Percentiles rank a stretch among this genome's conserved stretches.
Evolutionary conservation across 108 stramenopile species (phyloP).

Genomic region (Cyclostephanos invisitatus): DNA sequence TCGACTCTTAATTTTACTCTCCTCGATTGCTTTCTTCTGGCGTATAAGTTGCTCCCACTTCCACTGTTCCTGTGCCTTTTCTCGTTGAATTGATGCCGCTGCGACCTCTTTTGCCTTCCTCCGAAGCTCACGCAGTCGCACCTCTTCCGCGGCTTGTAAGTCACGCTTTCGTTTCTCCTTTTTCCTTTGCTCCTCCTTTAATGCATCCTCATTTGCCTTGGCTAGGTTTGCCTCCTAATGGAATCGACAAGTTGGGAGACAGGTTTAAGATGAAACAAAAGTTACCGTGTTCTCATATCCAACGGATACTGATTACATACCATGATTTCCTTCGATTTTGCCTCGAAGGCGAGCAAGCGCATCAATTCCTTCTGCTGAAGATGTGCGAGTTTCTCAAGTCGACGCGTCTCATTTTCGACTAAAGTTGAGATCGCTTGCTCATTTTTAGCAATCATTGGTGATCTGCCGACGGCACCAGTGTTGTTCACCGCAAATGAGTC

Average conservation of each 20-base stretch:
- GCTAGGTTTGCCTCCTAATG: neutral
- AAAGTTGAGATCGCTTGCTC: slow-evolving; percentile 6
- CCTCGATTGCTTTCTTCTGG: slow-evolving; percentile 4
- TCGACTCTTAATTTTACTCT: slow-evolving; percentile 20
- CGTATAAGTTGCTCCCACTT: slow-evolving; percentile 28
- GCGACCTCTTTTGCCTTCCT: slow-evolving; percentile 19
- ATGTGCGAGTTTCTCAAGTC: slow-evolving; percentile 35
- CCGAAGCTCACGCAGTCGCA: slow-evolving; percentile 29
- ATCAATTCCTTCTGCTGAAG: slow-evolving; percentile 30
- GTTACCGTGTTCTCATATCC: too few species aligned
- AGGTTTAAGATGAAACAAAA: too few species aligned
- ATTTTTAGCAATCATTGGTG: neutral
- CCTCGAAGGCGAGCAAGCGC: slow-evolving; percentile 26
- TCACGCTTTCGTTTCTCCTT: slow-evolving; percentile 28
- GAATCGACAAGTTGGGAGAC: too few species aligned
- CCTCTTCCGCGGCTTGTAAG: slow-evolving; percentile 27
- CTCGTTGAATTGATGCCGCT: slow-evolving; percentile 11
- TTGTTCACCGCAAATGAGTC: slow-evolving; percentile 5
- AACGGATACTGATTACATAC: neutral
- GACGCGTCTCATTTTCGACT: slow-evolving; percentile 29
- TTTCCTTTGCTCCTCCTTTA: slow-evolving; percentile 22
- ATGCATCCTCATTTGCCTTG: slow-evolving; percentile 18
- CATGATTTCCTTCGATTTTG: slow-evolving; percentile 28
- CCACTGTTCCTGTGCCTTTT: slow-evolving; percentile 16
- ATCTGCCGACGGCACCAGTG: neutral